Evolutionary conservation across 1,284 basidiomycete genomes (phyloP).

Genomic region (Tilletia setariae): DNA sequence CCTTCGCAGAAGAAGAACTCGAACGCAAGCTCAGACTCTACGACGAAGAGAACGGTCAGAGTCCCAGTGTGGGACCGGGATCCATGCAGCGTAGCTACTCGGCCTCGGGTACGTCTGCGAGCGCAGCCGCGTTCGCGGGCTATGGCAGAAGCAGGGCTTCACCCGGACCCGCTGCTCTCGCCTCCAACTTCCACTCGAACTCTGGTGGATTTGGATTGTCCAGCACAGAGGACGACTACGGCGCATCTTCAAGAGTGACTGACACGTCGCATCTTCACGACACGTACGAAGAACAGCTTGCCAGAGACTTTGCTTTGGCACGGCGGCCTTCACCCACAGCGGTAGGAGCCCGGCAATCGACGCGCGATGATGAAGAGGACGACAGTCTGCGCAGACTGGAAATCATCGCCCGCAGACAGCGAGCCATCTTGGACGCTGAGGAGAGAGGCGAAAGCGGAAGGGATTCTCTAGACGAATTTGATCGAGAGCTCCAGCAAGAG

Average conservation of each 20-base stretch:
- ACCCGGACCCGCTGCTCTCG: not conserved
- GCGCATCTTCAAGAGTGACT: too few species aligned
- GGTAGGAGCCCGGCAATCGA: not conserved
- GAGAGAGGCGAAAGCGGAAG: slow-evolving; percentile 1
- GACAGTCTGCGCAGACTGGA: not conserved
- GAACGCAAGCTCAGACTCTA: slow-evolving; percentile 9
- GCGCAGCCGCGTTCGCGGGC: not conserved
- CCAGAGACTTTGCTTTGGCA: not conserved
- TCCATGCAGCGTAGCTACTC: slow-evolving; percentile 5
- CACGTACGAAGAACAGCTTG: not conserved
- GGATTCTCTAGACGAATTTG: slow-evolving; percentile 39
- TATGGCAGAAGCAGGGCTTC: not conserved
- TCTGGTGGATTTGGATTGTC: not conserved
- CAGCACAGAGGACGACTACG: not conserved
- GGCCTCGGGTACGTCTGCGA: not conserved
- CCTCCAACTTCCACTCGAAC: too few species aligned
- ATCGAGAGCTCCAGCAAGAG: slow-evolving; percentile 37
- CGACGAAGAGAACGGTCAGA: not conserved
- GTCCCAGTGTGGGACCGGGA: not conserved
- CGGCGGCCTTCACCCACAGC: not conserved
- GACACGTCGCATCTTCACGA: not conserved
- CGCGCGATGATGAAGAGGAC: not conserved
- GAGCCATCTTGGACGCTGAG: slow-evolving; percentile 11
- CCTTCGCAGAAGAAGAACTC: slow-evolving; percentile 10
- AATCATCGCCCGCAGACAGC: slow-evolving; percentile 8